These are phyloP conservation scores for Carpinus viminea DNA, from an alignment of 306 rosid species.

Conservation along the genomic window DNA sequence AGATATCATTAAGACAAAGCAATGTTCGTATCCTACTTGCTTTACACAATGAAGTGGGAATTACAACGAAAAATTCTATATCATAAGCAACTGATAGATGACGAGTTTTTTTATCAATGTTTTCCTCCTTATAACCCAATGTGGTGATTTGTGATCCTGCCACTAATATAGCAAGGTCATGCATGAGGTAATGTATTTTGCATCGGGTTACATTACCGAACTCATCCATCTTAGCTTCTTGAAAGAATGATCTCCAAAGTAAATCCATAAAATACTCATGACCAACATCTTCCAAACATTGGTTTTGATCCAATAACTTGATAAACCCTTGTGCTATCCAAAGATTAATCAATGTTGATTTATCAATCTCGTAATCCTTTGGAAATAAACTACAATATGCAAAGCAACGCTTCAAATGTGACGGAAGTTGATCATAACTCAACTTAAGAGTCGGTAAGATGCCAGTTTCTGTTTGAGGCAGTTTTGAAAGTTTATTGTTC, in stretches of 20 bases:
- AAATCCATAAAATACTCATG: slow-evolving; percentile 37
- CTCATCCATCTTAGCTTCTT: not conserved
- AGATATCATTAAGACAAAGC: not conserved
- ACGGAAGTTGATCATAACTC: slow-evolving; percentile 22
- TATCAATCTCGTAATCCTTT: slow-evolving; percentile 24
- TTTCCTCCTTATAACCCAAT: not conserved
- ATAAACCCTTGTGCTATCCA: slow-evolving; percentile 51
- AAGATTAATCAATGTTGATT: slow-evolving; percentile 25
- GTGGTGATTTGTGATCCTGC: not conserved
- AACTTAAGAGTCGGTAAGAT: slow-evolving; percentile 25
- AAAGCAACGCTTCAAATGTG: slow-evolving; percentile 37
- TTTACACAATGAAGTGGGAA: not conserved
- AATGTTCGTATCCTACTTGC: slow-evolving; percentile 27
- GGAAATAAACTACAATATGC: slow-evolving; percentile 47
- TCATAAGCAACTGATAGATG: slow-evolving; percentile 9
- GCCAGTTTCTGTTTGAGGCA: slow-evolving; percentile 15
- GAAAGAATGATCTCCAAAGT: slow-evolving; percentile 36
- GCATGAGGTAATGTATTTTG: slow-evolving; percentile 33
- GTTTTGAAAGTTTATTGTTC: slow-evolving; percentile 32
- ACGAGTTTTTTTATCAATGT: not conserved
- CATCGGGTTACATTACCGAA: not conserved
- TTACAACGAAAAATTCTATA: not conserved
- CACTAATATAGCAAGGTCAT: slow-evolving; percentile 34
- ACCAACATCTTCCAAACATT: slow-evolving; percentile 39
- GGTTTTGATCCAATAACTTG: not conserved